Base-by-base conservation (phyloP, 176 grass and related monocot genomes). In the Elaeis guineensis region DNA sequence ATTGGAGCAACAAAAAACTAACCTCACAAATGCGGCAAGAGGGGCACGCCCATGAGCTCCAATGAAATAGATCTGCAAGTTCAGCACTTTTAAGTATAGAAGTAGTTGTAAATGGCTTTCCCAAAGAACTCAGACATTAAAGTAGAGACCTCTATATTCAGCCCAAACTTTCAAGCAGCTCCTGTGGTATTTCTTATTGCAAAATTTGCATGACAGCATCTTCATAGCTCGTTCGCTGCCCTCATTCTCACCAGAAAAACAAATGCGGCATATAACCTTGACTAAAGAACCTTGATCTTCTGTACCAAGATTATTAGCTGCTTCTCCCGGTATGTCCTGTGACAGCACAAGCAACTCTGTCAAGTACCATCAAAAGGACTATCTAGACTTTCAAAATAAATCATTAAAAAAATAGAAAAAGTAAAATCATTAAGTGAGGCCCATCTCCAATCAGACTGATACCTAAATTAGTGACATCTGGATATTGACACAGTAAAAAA, bases 21-120 rank as follows among this genome's bases (percentile, higher is more conserved):
- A 97, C 93, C 93, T 91, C 93, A 74, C 93, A 98, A 50, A 39
- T 92, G 53, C 79, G 87, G 58, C 93, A 98, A 52, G 87, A 89
- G 1, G 87, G 77, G 52, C 93, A 98, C n/a, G 72, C 64, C 93
- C 93, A 98, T 29, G 84, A 85, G 74, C 66, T 80, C 88, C 88
- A 89, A 67, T 89, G 84, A 63, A 98, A 98, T 69, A 98, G 77
- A 82, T 98, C 93, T 98, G 80, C 24, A 83, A 59, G 35, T 44
- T 12, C 35, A 44, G 35, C 11, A 44, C 35, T 14, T 2, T 44
- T 44, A 44, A 44, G 35, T 44, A 44, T 8, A 44, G 35, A 44
- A 44, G 35, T 44, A 44, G 35, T 30, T 30, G 28, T 44, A 2
- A 44, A 44, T 44, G 35, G 35, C 0, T 12, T 9, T 12, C 9